Conservation (phyloP, 75 land plant genomes). For the Larix kaempferi region DNA sequence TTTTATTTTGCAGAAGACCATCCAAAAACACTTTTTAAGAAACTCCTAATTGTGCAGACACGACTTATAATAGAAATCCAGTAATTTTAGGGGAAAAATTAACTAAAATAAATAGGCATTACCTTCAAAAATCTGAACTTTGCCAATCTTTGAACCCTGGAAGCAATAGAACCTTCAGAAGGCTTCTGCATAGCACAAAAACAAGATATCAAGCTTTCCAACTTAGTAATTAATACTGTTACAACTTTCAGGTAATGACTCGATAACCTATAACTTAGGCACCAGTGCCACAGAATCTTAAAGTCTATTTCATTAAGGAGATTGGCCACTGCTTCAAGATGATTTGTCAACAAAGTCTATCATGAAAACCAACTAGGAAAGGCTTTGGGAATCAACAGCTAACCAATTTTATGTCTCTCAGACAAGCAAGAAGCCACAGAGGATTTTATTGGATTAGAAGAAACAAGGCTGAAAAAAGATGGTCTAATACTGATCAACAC, state of each 20-base stretch:
- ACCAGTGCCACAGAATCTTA: background rate
- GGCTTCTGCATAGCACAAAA: slow-evolving; percentile 61
- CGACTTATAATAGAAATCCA: background rate
- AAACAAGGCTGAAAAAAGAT: background rate
- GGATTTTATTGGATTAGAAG: background rate
- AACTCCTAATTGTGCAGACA: background rate
- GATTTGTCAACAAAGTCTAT: background rate
- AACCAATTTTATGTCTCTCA: background rate
- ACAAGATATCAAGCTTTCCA: background rate
- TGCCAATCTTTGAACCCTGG: slow-evolving; percentile 85
- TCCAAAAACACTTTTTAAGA: background rate
- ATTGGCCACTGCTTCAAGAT: background rate
- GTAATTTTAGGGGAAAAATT: background rate
- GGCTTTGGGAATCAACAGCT: too few relatives aligned
- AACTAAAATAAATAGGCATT: background rate
- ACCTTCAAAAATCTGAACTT: slow-evolving; percentile 93
- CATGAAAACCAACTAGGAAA: background rate
- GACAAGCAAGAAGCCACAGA: background rate
- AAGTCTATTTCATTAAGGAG: background rate
- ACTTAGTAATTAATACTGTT: slow-evolving; percentile 1
- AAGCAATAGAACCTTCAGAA: slow-evolving; percentile 87
- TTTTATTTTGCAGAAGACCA: background rate
- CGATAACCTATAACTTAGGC: too few relatives aligned
- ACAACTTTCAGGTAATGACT: slow-evolving; percentile 3
- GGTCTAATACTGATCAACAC: background rate